Evolutionary conservation across 148 eudicot genomes (phyloP).

Genomic region (Cornus controversa): DNA sequence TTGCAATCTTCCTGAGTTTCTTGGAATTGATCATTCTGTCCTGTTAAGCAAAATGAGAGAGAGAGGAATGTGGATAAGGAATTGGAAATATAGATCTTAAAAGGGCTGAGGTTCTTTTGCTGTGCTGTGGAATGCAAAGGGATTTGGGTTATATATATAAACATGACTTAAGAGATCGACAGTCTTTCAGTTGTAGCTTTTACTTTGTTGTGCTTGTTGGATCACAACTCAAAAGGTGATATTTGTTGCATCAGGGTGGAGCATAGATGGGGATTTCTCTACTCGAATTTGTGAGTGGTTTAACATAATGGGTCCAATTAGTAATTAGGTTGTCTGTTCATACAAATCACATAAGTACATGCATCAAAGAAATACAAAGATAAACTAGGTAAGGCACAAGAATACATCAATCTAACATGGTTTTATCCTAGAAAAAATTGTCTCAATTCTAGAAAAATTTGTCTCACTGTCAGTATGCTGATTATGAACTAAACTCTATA

Average conservation of each 20-base stretch:
- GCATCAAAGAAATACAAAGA: too few species aligned
- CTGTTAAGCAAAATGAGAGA: slow-evolving; percentile 9
- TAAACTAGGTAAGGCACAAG: too few species aligned
- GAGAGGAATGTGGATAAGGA: background rate
- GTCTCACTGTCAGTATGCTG: too few species aligned
- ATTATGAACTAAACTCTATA: too few species aligned
- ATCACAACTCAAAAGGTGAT: background rate
- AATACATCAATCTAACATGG: too few species aligned
- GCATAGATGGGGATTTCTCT: too few species aligned
- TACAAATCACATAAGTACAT: background rate
- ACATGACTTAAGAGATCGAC: background rate
- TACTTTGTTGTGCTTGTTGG: background rate
- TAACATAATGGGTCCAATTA: background rate
- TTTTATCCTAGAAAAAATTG: too few species aligned
- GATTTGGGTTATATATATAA: background rate
- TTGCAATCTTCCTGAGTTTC: slow-evolving; percentile 21
- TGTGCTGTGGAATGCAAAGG: background rate
- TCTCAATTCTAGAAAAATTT: too few species aligned
- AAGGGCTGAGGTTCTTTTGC: background rate
- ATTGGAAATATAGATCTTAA: too few species aligned
- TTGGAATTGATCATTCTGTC: slow-evolving; percentile 30
- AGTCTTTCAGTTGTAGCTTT: background rate
- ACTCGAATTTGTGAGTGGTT: too few species aligned
- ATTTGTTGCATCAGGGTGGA: background rate
- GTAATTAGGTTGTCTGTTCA: background rate